Evolutionary conservation across 116 monocot genomes (phyloP), one percentile per base, ranked within the genome.

Genomic region (Trichopus zeylanicus): DNA sequence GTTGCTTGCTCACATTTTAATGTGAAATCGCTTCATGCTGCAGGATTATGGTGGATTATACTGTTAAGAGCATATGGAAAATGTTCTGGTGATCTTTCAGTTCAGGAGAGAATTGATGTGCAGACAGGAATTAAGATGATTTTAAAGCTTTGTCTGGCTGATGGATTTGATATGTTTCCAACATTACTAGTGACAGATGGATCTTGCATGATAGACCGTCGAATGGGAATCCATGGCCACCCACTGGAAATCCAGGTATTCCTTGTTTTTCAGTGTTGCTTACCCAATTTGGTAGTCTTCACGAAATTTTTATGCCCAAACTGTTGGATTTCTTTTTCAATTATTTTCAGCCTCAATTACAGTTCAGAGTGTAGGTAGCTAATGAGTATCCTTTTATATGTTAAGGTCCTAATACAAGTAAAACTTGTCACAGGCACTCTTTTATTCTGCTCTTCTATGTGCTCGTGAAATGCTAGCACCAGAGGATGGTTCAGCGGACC

Each of bases 51-150:
- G 97, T 98, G 97, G 97, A 98, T 98, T 60, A 98, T 98, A 71
- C 66, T 98, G 59, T 66, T 98, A 59, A 65, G 97, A 70, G 91
- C 91, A 47, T 98, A 98, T 69, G 97, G 97, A 66, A 98, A 98
- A 87, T 81, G 76, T 49, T 87, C 97, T 52, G 97, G 97, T 20
- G 97, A 98, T 82, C 75, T 91, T 42, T 85, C 91, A 37, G 87
- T 98, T 71, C 91, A 98, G 49, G 91, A 98, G 75, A 81, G 97
- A 72, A 91, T 98, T 75, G 97, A 98, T 78, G 97, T 98, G 12
- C 97, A 98, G 60, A 98, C 97, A 39, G 97, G 97, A 60, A 98
- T 98, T 47, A 98, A 91, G 65, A 98, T 98, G 97, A 98, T 98
- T 51, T 62, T 98, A 51, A 98, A 84, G 64, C 91, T 97, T 62